phyloP scores from a whole-genome alignment of 1,284 basidiomycete species.

The Flammula alnicola region DNA sequence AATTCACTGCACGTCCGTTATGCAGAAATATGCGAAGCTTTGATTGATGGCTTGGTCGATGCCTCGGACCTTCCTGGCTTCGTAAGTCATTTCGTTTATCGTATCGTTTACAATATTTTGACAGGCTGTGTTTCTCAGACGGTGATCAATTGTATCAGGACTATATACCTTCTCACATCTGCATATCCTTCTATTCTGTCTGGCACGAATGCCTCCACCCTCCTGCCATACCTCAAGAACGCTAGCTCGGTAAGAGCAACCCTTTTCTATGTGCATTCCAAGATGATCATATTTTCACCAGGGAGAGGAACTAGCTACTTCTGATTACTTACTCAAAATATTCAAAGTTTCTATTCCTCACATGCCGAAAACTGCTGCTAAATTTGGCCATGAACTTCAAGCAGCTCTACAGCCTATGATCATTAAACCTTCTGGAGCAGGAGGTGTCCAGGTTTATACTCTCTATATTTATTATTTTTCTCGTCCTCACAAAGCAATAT shows the following conservation, averaged over 20 bases:
- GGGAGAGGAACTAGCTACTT: conserved; percentile 82
- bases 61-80: conserved; percentile 79
- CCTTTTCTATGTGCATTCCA: neutral
- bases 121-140: conserved; percentile 51
- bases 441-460: conserved; percentile 62
- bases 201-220: conserved; percentile 75
- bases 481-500: conserved; percentile 6
- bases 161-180: conserved; percentile 81
- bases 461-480: neutral
- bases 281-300: conserved; percentile 34
- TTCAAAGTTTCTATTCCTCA: conserved; percentile 85
- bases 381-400: conserved; percentile 87
- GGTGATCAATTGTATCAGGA: conserved; percentile 80
- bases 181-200: conserved; percentile 85
- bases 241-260: conserved; percentile 62
- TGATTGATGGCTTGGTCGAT: conserved; percentile 90
- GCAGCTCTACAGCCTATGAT: conserved; percentile 85
- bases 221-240: conserved; percentile 88
- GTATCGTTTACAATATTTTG: conserved; percentile 15
- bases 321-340: conserved; percentile 86
- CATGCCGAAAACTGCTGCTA: conserved; percentile 86
- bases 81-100: conserved; percentile 48
- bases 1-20: conserved; percentile 64
- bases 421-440: conserved; percentile 72
- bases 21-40: conserved; percentile 76